Percentiles rank a stretch among this genome's conserved stretches.
phyloP scores from a whole-genome alignment of 768 basidiomycete species.

The Podaxis sp. region DNA sequence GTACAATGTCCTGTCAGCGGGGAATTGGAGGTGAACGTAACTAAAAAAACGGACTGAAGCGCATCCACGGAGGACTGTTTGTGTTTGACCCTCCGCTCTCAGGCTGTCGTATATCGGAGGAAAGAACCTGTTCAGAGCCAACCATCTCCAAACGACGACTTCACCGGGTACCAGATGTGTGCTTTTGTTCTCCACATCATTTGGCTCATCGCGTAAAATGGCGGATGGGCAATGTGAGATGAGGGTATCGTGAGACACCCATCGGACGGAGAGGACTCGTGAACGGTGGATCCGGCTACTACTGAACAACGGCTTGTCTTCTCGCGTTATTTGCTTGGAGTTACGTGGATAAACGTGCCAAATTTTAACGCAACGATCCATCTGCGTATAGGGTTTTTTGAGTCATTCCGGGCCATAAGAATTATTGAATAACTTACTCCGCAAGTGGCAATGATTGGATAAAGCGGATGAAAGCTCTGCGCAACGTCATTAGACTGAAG shows the following conservation, averaged over 20 bases:
- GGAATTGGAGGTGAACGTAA: background rate
- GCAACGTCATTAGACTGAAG: background rate
- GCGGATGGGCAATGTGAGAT: slow-evolving; percentile 55
- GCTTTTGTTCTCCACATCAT: slow-evolving; percentile 24
- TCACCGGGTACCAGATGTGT: slow-evolving; percentile 46
- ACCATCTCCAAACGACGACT: slow-evolving; percentile 67
- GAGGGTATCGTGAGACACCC: slow-evolving; percentile 60
- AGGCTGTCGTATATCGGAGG: slow-evolving; percentile 38
- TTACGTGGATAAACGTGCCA: slow-evolving; percentile 54
- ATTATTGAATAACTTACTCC: slow-evolving; percentile 49
- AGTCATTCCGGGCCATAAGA: background rate
- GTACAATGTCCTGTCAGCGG: background rate
- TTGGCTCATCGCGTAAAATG: slow-evolving; percentile 34
- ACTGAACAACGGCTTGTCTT: slow-evolving; percentile 79
- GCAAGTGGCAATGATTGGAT: slow-evolving; percentile 73
- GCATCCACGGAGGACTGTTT: slow-evolving; percentile 51
- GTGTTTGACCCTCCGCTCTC: slow-evolving; percentile 18
- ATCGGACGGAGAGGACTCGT: slow-evolving; percentile 60
- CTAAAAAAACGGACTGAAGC: slow-evolving; percentile 48
- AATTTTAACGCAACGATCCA: slow-evolving; percentile 75
- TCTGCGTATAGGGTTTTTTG: slow-evolving; percentile 34
- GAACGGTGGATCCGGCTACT: slow-evolving; percentile 66
- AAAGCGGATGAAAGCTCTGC: slow-evolving; percentile 67
- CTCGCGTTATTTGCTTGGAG: slow-evolving; percentile 41
- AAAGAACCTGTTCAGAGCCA: slow-evolving; percentile 65